Base-by-base conservation (phyloP, 2,329 filamentous ascomycete species). In the Fulvia fulva region DNA sequence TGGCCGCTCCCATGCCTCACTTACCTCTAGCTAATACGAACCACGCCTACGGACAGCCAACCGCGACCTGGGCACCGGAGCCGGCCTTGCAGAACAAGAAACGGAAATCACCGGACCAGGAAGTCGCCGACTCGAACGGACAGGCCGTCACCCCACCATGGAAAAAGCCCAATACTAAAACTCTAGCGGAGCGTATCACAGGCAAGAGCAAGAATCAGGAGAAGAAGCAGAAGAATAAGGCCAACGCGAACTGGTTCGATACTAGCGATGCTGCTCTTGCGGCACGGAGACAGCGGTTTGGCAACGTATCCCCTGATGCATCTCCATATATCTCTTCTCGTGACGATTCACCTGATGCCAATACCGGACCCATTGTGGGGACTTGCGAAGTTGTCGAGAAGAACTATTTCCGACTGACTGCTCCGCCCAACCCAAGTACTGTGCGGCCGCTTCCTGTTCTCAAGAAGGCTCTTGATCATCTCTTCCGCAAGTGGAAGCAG, bases 401-500 rank as follows among this genome's bases (percentile, higher is more conserved):
- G 81, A 87, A 85, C 71, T 99, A 97, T 72, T 89, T 97, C 71
- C 91, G 94, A 62, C 82, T 99, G 73, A 99, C 93, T 19, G 87
- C 92, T 30, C 87, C 92, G 51, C 94, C 94, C 32, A 90, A 95
- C 65, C 87, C 92, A 56, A 88, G 92, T 70, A 87, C 88, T 67
- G 94, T 99, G 52, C 91, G 94, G 47, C 94, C 94, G 22, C 82
- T 96, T 71, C 77, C 77, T 51, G 80, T 99, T 22, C 78, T 99
- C 63, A 86, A 88, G 66, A 87, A 94, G 76, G 92, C 93, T 5
- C 77, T 99, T 74, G 90, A 95, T 66, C 78, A 95, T 51, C 79
- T 99, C 63, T 95, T 96, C 80, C 89, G 87, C 78, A 97, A 96
- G 77, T 99, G 94, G 94, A 89, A 87, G 72, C 85, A 87, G 67